A percentile compares a stretch with the other conserved stretches of the same genome.
These are phyloP conservation scores for Emydomyces testavorans DNA, from an alignment of 2,329 filamentous ascomycete species.

Conservation along the genomic window DNA sequence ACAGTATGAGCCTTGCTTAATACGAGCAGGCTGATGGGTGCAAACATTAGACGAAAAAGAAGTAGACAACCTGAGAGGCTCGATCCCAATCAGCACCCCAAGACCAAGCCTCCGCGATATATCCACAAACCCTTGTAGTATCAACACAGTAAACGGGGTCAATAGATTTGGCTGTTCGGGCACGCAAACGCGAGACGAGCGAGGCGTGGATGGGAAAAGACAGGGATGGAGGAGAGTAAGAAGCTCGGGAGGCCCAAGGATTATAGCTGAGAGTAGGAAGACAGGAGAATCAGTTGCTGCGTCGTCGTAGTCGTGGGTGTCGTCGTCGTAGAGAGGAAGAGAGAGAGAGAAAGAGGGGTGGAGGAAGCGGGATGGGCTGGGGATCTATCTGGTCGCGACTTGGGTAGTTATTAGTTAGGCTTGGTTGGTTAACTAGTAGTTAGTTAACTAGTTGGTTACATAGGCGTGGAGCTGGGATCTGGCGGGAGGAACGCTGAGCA, in stretches of 20 bases:
- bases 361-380: conserved; percentile 1
- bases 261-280: no score
- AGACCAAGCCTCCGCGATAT: neutral
- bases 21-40: neutral
- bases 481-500: no score
- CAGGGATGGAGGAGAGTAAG: neutral
- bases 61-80: neutral
- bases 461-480: neutral
- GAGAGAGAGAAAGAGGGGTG: neutral
- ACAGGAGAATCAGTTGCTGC: no score
- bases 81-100: neutral
- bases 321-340: no score
- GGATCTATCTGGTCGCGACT: neutral
- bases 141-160: neutral
- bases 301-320: no score
- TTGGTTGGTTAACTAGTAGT: no score
- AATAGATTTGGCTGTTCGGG: neutral
- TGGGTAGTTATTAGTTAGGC: no score
- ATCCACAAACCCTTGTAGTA: neutral
- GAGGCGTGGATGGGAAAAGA: neutral
- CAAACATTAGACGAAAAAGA: neutral
- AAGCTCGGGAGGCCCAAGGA: neutral
- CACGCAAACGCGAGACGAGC: neutral
- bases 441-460: no score
- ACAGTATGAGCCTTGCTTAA: neutral